Evolutionary conservation across 2,329 filamentous ascomycete genomes (phyloP), one percentile per base, ranked within the genome.

Genomic region (Penicillium corylophilum): DNA sequence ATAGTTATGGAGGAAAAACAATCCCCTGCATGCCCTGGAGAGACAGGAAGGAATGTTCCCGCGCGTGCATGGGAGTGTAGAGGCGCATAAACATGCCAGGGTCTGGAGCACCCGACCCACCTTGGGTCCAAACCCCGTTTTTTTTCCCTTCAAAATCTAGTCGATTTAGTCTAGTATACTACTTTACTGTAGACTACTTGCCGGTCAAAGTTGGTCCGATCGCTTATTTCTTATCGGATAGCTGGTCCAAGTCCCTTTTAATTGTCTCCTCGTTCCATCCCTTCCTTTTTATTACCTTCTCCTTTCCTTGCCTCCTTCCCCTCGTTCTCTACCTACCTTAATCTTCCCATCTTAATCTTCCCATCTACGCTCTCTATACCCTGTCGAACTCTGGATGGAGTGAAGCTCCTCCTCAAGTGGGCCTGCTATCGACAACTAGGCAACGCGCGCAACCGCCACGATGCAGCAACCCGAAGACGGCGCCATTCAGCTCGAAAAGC

Each of bases 401-500:
- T 41, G n/a, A 41, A 26, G 39, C 15, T 24, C 13, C 20, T 26
- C n/a, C 39, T 24, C 46, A 46, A 51, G 54, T 54, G 50, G 44
- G 24, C 44, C 36, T 45, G 36, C 22, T 29, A 29, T 41, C 28
- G 48, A 51, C 36, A 35, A 40, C 33, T 36, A 26, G 18, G 35
- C 10, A 33, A 20, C 50, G 35, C 39, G 42, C 48, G 15, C 44
- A 23, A 47, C 29, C 23, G 33, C 40, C 40, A 45, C 47, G 9
- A 61, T 61, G 59, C 57, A 61, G 46, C 59, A 60, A 38, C 59
- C 59, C 12, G 57, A 61, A 41, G 59, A 60, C 38, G 56, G 56
- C 9, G 40, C 47, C 15, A 47, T 40, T 13, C 44, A 52, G 44
- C 42, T 58, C 26, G 59, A 60, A 51, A 60, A 58, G 35, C 42